These are phyloP conservation scores for Didymella lethalis DNA, from an alignment of 2,329 filamentous ascomycete species.

Conservation along the genomic window DNA sequence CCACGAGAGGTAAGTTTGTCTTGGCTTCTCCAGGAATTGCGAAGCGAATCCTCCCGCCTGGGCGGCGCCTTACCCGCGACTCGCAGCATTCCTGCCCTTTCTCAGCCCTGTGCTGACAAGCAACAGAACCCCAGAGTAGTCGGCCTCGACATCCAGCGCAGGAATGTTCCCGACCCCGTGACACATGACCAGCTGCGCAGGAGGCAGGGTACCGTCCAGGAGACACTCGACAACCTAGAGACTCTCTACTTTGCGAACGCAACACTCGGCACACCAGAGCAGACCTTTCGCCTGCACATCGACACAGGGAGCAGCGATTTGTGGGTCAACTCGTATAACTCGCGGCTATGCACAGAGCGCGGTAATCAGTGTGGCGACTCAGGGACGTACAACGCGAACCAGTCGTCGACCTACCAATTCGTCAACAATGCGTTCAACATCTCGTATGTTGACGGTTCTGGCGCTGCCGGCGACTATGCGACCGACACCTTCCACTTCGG, in stretches of 20 bases:
- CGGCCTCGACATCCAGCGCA: conserved; percentile 60
- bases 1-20: conserved; percentile 46
- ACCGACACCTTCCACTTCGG: conserved; percentile 74
- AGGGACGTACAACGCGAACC: conserved; percentile 73
- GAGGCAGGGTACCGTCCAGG: conserved; percentile 53
- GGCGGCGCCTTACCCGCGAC: conserved; percentile 2
- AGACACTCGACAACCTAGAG: conserved; percentile 64
- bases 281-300: conserved; percentile 64
- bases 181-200: conserved; percentile 57
- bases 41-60: conserved; percentile 30
- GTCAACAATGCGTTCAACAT: conserved; percentile 84
- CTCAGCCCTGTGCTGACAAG: conserved; percentile 23
- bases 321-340: conserved; percentile 71
- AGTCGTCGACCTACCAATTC: conserved; percentile 78
- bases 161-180: conserved; percentile 56
- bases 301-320: conserved; percentile 71
- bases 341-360: conserved; percentile 63
- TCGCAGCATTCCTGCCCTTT: conserved; percentile 3
- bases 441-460: conserved; percentile 82
- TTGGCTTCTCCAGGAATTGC: conserved; percentile 32
- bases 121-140: conserved; percentile 56
- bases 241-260: conserved; percentile 67
- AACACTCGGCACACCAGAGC: conserved; percentile 64
- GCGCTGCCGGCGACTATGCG: conserved; percentile 80
- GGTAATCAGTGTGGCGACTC: conserved; percentile 64